Percentiles rank a stretch among this genome's conserved stretches.
Conservation (phyloP, 495 filamentous ascomycete genomes). For the Penicillium paxilli region DNA sequence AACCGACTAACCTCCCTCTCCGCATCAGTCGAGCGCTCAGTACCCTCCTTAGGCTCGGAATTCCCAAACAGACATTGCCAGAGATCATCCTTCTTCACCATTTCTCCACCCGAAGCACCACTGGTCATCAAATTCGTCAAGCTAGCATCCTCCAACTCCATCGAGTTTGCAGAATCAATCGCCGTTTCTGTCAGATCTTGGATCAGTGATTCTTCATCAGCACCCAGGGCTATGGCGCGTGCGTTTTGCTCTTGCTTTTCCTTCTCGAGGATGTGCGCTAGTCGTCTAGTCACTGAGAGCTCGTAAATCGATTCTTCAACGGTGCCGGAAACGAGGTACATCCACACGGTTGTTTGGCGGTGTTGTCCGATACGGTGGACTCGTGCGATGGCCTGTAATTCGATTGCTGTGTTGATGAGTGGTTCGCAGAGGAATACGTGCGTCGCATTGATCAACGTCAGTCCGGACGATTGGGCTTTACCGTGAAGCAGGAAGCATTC, state of each 20-base stretch:
- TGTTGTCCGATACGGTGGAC: conserved; percentile 93
- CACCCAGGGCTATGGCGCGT: conserved; percentile 15
- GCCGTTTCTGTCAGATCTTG: conserved; percentile 51
- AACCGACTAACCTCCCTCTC: conserved; percentile 45
- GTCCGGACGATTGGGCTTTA: conserved; percentile 78
- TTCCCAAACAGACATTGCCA: conserved; percentile 86
- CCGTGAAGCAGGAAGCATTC: conserved; percentile 91
- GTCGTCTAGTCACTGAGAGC: conserved; percentile 72
- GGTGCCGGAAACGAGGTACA: conserved; percentile 85
- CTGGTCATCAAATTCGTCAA: conserved; percentile 68
- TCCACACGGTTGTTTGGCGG: conserved; percentile 87
- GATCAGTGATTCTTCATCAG: conserved; percentile 24
- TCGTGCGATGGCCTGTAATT: conserved; percentile 89
- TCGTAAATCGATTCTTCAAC: conserved; percentile 90
- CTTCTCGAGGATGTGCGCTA: conserved; percentile 68
- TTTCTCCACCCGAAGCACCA: conserved; percentile 72
- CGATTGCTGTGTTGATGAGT: conserved; percentile 86
- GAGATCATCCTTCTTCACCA: conserved; percentile 76
- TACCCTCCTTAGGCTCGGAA: conserved; percentile 20
- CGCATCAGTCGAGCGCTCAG: conserved; percentile 22
- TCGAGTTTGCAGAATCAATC: conserved; percentile 78
- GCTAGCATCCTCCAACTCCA: conserved; percentile 72
- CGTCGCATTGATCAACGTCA: conserved; percentile 89
- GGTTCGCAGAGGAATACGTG: conserved; percentile 96
- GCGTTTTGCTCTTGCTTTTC: conserved; percentile 27